Evolutionary conservation across 345 rosid species (phyloP).

Genomic region (Syzygium aqueum): DNA sequence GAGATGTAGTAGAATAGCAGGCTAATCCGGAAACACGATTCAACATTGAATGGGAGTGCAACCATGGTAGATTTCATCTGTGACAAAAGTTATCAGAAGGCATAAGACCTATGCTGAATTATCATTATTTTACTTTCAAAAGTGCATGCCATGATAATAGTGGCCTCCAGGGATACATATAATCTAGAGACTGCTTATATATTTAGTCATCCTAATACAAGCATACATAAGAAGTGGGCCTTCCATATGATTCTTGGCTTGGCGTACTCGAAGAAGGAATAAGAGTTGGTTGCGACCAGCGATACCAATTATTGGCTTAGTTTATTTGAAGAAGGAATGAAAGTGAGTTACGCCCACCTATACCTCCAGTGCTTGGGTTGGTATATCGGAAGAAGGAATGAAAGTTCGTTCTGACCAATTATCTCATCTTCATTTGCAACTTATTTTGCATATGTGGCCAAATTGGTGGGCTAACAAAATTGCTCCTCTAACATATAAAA

Average conservation of each 20-base stretch:
- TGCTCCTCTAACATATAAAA: not conserved
- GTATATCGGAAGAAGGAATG: not conserved
- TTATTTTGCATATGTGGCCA: not conserved
- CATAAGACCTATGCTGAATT: not conserved
- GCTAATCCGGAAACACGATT: not conserved
- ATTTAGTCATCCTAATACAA: not conserved
- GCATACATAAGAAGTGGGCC: not conserved
- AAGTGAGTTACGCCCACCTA: not conserved
- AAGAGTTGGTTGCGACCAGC: not conserved
- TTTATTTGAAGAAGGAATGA: not conserved
- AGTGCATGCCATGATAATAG: not conserved
- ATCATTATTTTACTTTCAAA: not conserved
- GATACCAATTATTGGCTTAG: not conserved
- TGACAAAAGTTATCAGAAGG: not conserved
- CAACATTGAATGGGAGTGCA: not conserved
- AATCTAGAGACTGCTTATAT: not conserved
- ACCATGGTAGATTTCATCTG: not conserved
- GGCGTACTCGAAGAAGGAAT: not conserved
- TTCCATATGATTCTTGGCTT: not conserved
- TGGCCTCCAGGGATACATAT: not conserved
- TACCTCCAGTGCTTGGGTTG: not conserved
- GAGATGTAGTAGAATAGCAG: not conserved
- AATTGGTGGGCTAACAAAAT: not conserved
- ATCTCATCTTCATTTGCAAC: not conserved
- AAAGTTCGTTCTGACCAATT: not conserved